These are phyloP conservation scores for Tuber aestivum DNA, from an alignment of 495 filamentous ascomycete genomes.

Conservation along the genomic window DNA sequence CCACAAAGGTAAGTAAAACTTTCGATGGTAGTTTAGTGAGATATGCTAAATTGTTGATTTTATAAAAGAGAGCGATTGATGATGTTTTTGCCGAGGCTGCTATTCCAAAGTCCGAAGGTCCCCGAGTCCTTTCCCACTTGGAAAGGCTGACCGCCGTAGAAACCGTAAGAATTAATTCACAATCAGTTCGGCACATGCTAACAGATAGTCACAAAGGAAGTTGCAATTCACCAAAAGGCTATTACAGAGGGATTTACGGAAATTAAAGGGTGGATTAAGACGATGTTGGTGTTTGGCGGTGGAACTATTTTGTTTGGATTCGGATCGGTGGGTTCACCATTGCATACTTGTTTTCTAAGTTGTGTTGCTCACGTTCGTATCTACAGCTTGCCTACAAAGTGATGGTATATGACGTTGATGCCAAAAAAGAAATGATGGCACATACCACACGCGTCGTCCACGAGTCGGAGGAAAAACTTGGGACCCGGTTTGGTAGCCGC, in stretches of 20 bases:
- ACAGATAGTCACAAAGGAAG: background rate
- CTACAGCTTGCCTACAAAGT: background rate
- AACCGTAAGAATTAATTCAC: background rate
- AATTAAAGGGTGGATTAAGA: background rate
- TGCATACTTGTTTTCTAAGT: background rate
- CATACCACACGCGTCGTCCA: no score
- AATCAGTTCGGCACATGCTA: background rate
- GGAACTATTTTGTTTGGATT: background rate
- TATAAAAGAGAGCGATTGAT: no score
- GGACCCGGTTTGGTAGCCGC: no score
- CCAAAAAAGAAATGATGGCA: no score
- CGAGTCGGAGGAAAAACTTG: no score
- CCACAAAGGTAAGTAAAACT: no score
- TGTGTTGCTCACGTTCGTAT: background rate
- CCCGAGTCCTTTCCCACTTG: no score
- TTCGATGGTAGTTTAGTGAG: no score
- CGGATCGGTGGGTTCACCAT: background rate
- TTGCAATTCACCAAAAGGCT: background rate
- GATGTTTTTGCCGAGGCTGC: no score
- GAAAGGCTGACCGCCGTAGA: no score
- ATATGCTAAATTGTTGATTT: no score
- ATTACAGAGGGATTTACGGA: background rate
- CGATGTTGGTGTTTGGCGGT: background rate
- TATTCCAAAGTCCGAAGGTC: no score
- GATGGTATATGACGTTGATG: background rate